Evolutionary conservation across 2,329 filamentous ascomycete species (phyloP).

Genomic region (Sclerotinia minor): DNA sequence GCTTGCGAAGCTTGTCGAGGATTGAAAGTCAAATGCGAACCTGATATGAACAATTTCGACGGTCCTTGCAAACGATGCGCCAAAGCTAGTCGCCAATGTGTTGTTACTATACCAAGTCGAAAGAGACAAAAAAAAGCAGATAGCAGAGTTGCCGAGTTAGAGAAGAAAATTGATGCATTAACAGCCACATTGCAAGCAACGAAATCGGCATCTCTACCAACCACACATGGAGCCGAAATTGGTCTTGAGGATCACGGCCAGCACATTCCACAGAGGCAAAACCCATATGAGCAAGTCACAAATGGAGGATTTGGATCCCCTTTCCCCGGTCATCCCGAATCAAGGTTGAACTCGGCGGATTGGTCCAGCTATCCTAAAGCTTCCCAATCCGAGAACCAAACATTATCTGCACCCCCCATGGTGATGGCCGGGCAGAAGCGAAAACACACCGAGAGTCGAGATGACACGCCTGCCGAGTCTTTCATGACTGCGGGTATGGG

Average conservation of each 20-base stretch:
- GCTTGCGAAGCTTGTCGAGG: conserved; percentile 48
- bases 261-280: conserved; percentile 24
- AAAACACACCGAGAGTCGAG: conserved; percentile 38
- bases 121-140: conserved; percentile 49
- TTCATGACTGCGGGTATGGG: conserved; percentile 20
- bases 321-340: conserved; percentile 33
- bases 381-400: conserved; percentile 35
- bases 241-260: conserved; percentile 23
- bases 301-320: conserved; percentile 37
- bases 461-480: conserved; percentile 23
- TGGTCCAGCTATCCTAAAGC: conserved; percentile 37
- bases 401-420: conserved; percentile 38
- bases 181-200: conserved; percentile 43
- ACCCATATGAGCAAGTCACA: conserved; percentile 41
- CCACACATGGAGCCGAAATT: conserved; percentile 25
- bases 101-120: conserved; percentile 45
- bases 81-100: conserved; percentile 44
- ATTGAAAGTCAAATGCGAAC: conserved; percentile 48
- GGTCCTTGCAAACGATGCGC: conserved; percentile 46
- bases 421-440: conserved; percentile 42
- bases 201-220: conserved; percentile 30
- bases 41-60: conserved; percentile 41
- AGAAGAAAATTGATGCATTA: conserved; percentile 47
- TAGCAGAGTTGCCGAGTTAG: conserved; percentile 47
- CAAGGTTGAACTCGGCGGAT: conserved; percentile 30